Conservation (phyloP, 2,329 filamentous ascomycete species). For the Trichoderma sp. region DNA sequence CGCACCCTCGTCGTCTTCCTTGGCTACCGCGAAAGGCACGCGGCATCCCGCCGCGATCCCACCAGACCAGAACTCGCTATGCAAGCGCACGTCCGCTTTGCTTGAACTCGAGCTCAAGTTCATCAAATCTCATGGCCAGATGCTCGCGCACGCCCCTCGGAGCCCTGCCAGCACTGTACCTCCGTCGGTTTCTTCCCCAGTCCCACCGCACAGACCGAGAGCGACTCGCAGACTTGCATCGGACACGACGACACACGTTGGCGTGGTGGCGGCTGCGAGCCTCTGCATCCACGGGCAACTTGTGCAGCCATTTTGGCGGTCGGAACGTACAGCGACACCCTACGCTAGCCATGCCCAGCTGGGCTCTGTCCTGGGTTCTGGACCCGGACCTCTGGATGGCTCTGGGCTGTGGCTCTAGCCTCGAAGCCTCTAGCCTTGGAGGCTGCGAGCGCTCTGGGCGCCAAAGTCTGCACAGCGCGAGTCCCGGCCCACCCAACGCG, state of each 20-base stretch:
- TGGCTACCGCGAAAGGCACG: slow-evolving; percentile 14
- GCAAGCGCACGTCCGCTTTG: background rate
- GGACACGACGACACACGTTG: slow-evolving; percentile 6
- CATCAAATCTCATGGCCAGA: background rate
- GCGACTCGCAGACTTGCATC: slow-evolving; percentile 15
- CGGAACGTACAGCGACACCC: slow-evolving; percentile 14
- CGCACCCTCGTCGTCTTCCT: background rate
- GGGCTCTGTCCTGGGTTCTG: slow-evolving; percentile 11
- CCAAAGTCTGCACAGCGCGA: slow-evolving; percentile 1
- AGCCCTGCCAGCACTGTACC: background rate
- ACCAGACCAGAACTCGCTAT: background rate
- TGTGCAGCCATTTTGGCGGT: slow-evolving; percentile 1
- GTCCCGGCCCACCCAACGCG: slow-evolving; percentile 17
- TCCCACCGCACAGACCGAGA: slow-evolving; percentile 13
- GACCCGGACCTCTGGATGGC: slow-evolving; percentile 8
- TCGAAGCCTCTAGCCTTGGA: background rate
- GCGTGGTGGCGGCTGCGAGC: slow-evolving; percentile 12
- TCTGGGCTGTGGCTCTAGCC: slow-evolving; percentile 3
- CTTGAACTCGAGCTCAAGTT: slow-evolving; percentile 4
- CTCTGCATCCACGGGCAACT: slow-evolving; percentile 2
- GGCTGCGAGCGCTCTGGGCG: slow-evolving; percentile 9
- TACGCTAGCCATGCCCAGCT: slow-evolving; percentile 18
- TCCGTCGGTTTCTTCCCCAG: slow-evolving; percentile 12
- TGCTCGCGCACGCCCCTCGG: background rate
- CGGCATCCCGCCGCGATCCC: slow-evolving; percentile 14